Percentiles rank a stretch among this genome's conserved stretches.
phyloP scores from a whole-genome alignment of 768 basidiomycete species.

The Butyriboletus loyo region DNA sequence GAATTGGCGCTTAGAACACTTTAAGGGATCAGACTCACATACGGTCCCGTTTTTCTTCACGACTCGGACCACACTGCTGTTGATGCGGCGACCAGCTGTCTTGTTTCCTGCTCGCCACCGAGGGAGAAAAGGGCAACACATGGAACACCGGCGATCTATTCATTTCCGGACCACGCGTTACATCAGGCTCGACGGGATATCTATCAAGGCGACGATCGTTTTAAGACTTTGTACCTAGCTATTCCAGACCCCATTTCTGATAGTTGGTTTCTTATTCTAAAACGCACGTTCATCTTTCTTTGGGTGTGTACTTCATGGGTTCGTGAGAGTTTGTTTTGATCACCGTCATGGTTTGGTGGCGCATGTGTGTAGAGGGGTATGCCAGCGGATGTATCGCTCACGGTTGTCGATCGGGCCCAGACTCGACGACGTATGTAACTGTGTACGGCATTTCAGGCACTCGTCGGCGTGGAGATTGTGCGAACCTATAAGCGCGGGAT shows the following conservation, averaged over 20 bases:
- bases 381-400: background rate
- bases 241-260: no score
- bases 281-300: background rate
- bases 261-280: background rate
- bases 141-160: background rate
- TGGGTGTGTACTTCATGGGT: background rate
- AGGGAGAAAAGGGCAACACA: background rate
- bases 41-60: background rate
- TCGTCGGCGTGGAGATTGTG: background rate
- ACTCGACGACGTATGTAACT: no score
- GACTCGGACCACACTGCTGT: background rate
- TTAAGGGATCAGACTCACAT: background rate
- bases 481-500: background rate
- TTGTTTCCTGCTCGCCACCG: constrained; percentile 3
- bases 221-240: background rate
- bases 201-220: background rate
- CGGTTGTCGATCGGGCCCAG: background rate
- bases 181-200: background rate
- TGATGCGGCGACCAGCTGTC: background rate
- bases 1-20: background rate
- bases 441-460: background rate
- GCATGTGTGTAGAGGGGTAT: background rate
- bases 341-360: background rate
- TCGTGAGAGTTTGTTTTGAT: background rate
- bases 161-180: background rate